Evolutionary conservation across 1,284 basidiomycete species (phyloP).

Genomic region (Puccinia triticina): DNA sequence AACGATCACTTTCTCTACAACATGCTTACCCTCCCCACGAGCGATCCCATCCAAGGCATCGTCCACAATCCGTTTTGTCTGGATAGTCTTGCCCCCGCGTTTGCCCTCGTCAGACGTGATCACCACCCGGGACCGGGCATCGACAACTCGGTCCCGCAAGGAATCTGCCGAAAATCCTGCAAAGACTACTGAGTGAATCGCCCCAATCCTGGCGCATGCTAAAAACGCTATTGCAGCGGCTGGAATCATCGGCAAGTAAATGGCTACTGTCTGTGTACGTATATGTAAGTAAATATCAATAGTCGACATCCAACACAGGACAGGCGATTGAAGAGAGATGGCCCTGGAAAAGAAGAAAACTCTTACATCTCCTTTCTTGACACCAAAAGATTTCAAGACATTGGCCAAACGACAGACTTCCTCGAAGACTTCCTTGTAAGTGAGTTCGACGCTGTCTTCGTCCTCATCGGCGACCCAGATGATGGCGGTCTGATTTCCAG

Average conservation of each 20-base stretch:
- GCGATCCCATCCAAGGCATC: constrained; percentile 78
- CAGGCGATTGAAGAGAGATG: background rate
- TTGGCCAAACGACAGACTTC: constrained; percentile 90
- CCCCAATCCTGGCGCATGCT: constrained; percentile 94
- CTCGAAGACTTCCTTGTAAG: constrained; percentile 81
- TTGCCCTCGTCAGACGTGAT: constrained; percentile 95
- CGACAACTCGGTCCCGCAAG: constrained; percentile 86
- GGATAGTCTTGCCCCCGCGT: constrained; percentile 91
- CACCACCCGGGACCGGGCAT: constrained; percentile 85
- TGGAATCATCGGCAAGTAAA: constrained; percentile 67
- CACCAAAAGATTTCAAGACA: constrained; percentile 82
- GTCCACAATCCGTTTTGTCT: constrained; percentile 91
- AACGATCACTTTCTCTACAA: constrained; percentile 81
- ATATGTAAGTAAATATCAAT: background rate
- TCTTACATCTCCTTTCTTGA: constrained; percentile 86
- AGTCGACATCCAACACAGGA: background rate
- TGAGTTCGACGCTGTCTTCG: constrained; percentile 74
- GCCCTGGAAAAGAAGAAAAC: background rate
- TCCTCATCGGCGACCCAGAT: constrained; percentile 99
- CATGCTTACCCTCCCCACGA: constrained; percentile 62
- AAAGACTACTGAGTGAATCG: constrained; percentile 97
- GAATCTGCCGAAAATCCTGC: constrained; percentile 98
- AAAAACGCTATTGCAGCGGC: constrained; percentile 91
- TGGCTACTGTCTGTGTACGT: constrained; percentile 67
- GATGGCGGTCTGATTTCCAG: constrained; percentile 72